phyloP scores from a whole-genome alignment of 352 stramenopile genomes.

The Globisporangium ultimum region DNA sequence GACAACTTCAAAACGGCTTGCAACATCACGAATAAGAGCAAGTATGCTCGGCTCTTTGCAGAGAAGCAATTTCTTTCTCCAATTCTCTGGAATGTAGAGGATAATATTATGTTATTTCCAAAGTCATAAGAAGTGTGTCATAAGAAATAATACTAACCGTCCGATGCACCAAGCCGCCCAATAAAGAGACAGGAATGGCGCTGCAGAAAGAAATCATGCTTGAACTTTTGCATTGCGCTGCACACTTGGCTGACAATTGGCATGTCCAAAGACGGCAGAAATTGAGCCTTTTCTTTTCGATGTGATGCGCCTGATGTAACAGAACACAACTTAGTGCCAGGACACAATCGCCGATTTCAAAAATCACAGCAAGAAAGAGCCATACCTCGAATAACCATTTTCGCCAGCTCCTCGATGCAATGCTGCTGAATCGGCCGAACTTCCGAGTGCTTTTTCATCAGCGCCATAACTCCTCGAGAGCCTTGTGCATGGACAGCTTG shows the following conservation, averaged over 20 bases:
- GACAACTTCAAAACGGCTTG: slow-evolving; percentile 6
- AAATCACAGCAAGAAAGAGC: background rate
- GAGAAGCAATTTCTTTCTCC: slow-evolving; percentile 24
- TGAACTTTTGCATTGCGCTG: slow-evolving; percentile 49
- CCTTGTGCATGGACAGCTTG: slow-evolving; percentile 13
- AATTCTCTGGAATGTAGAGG: slow-evolving; percentile 19
- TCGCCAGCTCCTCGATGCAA: slow-evolving; percentile 35
- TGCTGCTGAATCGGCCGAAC: slow-evolving; percentile 35
- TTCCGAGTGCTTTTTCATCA: slow-evolving; percentile 43
- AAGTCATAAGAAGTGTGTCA: background rate
- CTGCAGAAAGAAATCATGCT: slow-evolving; percentile 37
- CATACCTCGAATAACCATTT: slow-evolving; percentile 37
- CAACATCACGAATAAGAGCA: slow-evolving; percentile 17
- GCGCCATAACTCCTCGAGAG: slow-evolving; percentile 20
- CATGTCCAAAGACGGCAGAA: slow-evolving; percentile 22
- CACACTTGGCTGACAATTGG: slow-evolving; percentile 23
- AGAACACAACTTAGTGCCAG: background rate
- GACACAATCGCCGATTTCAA: background rate
- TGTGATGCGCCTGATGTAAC: background rate
- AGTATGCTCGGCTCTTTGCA: slow-evolving; percentile 21
- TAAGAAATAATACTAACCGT: slow-evolving; percentile 13
- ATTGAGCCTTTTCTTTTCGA: slow-evolving; percentile 4
- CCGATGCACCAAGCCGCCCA: slow-evolving; percentile 33
- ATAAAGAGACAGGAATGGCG: slow-evolving; percentile 36
- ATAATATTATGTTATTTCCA: background rate